Evolutionary conservation across 306 rosid genomes (phyloP), one percentile per base, ranked within the genome.

Genomic region (barrel medic (Medicago truncatula)): DNA sequence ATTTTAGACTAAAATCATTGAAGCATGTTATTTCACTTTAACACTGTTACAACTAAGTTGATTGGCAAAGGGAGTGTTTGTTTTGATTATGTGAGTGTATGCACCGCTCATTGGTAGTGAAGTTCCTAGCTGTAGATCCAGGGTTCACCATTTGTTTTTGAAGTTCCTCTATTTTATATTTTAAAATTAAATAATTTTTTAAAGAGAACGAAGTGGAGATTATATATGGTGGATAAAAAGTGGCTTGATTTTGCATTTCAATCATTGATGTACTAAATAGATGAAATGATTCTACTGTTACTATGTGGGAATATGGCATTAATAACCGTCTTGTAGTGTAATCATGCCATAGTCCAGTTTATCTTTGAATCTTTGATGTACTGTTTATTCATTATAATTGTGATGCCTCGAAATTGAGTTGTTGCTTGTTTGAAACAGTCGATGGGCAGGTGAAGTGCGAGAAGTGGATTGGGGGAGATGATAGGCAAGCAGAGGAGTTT

Each of bases 371-470:
- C 12, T 50, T 25, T 41, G 54, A 36, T 73, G 39, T 50, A 13
- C 75, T 18, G 36, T 50, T 52, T 75, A 36, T 65, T 70, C 11
- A 8, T 58, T 28, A 63, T 74, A 53, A 36, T n/a, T 38, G 44
- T 56, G 49, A 60, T 71, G 63, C 53, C 39, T 47, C 75, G 69
- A 76, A 57, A 64, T 78, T 78, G 84, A 83, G 85, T 75, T 75
- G 47, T 84, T 85, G 41, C 73, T 67, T 81, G 68, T 79, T 84
- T 70, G 76, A 80, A 76, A 72, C 86, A 95, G 99, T 95, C 80
- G 99, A 95, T 85, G 97, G 86, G 66, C 86, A 88, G 85, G 92
- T 87, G 77, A 92, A 95, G 83, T 95, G 99, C 79, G 99, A 92
- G 88, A 90, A 88, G 85, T 95, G 99, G 99, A 90, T 92, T 62